A percentile compares a stretch with the other conserved stretches of the same genome.
Evolutionary conservation across 768 basidiomycete genomes (phyloP).

Genomic region (Auriscalpium orientale): DNA sequence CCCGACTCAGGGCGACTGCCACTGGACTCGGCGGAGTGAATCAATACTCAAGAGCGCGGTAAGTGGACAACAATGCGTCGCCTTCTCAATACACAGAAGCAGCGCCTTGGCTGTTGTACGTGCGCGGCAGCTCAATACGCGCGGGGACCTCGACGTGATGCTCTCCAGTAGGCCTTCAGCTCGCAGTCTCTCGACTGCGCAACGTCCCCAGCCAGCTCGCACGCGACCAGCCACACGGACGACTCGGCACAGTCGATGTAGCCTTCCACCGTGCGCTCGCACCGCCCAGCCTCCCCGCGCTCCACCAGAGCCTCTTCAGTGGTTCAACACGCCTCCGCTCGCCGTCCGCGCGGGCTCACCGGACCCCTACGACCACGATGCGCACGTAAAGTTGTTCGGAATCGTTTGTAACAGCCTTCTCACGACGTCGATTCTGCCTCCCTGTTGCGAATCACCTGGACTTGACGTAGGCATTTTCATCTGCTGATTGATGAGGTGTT

Average conservation of each 20-base stretch:
- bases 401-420: slow-evolving; percentile 48
- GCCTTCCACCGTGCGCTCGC: slow-evolving; percentile 24
- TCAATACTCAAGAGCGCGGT: slow-evolving; percentile 66
- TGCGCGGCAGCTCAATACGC: slow-evolving; percentile 50
- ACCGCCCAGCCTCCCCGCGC: slow-evolving; percentile 16
- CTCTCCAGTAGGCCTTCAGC: slow-evolving; percentile 34
- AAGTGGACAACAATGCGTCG: slow-evolving; percentile 55
- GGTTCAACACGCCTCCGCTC: slow-evolving; percentile 46
- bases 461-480: no score
- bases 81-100: not conserved
- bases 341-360: slow-evolving; percentile 37
- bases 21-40: slow-evolving; percentile 60
- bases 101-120: slow-evolving; percentile 1
- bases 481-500: no score
- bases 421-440: slow-evolving; percentile 27
- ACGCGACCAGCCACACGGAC: not conserved
- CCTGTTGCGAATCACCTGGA: slow-evolving; percentile 6
- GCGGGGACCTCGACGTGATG: slow-evolving; percentile 84
- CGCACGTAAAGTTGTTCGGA: slow-evolving; percentile 48
- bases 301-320: slow-evolving; percentile 50
- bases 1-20: no score
- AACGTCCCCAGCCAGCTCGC: not conserved
- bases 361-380: slow-evolving; percentile 16
- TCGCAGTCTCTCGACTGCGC: slow-evolving; percentile 1
- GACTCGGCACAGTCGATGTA: slow-evolving; percentile 4